Evolutionary conservation across 164 flowering plant species (phyloP).

Genomic region (Vitis vinifera): DNA sequence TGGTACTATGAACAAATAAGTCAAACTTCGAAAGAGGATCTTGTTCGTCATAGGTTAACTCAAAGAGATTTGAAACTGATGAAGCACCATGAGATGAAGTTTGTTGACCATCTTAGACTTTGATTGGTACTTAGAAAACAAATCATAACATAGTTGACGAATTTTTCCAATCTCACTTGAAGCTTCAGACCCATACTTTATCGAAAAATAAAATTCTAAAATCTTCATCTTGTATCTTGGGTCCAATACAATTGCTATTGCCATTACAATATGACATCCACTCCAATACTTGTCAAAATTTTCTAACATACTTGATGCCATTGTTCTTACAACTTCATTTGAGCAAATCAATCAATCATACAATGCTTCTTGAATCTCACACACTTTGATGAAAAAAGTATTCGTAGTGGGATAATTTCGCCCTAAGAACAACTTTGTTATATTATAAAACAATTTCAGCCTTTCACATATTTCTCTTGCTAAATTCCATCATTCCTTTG

Average conservation of each 20-base stretch:
- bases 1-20: neutral
- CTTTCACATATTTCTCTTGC: too few species aligned
- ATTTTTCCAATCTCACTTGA: neutral
- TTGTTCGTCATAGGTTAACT: too few species aligned
- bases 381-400: too few species aligned
- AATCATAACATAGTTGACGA: neutral
- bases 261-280: neutral
- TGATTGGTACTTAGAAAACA: neutral
- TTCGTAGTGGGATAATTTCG: too few species aligned
- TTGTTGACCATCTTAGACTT: neutral
- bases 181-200: neutral
- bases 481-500: too few species aligned
- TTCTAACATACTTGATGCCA: neutral
- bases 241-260: neutral
- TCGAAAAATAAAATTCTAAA: neutral
- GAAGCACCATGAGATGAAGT: too few species aligned
- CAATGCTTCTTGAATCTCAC: too few species aligned
- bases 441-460: too few species aligned
- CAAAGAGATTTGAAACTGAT: neutral
- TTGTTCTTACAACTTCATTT: neutral
- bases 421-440: too few species aligned
- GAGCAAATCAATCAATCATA: neutral
- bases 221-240: conserved; percentile 7
- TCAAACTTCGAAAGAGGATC: neutral
- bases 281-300: conserved; percentile 2